Base-by-base conservation (phyloP, 805 yeast genomes). In the Ogataea zsoltii region DNA sequence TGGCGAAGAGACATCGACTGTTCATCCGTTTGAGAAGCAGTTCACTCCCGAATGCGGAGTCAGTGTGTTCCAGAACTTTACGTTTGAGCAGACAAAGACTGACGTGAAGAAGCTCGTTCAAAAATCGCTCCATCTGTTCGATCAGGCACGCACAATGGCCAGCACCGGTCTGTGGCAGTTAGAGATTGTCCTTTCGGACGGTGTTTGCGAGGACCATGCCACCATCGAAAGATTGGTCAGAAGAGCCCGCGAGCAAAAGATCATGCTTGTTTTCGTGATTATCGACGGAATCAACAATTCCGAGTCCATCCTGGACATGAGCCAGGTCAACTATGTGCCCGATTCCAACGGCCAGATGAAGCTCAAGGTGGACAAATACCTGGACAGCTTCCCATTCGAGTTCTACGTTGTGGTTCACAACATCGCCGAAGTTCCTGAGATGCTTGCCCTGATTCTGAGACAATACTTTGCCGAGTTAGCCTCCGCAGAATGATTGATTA, bases 381-480 rank as follows among this genome's bases (percentile, higher is more conserved):
- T 94, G 65, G 97, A 92, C 57, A 78, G 87, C 23, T 94, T 94
- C 83, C 98, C 99, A 56, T 94, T 94, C 67, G 98, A 94, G 62
- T 94, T 86, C 63, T 94, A 92, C 62, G 97, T 92, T 48, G 92
- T 95, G 54, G 97, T 94, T 19, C 83, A 87, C 56, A 82, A 92
- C 60, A 86, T 95, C 54, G 76, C 76, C 38, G 98, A 92, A 67
- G 74, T 94, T 31, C 99, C 99, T 13, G 88, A 84, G 60, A 90
- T 94, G 85, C 74, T 94, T 44, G 81, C 97, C 1, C 73, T 85
- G 54, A 92, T 95, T 51, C 74, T 94, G 48, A 81, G 98, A 58
- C 99, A 94, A 65, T 94, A 88, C 67, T 95, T 94, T 66, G 74
- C 89, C 1, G 96, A 89, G 60, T 61, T 81, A 33, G 83, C 83